A percentile compares a stretch with the other conserved stretches of the same genome.
Evolutionary conservation across 2,329 filamentous ascomycete species (phyloP).

Genomic region (Neopestalotiopsis rosae): DNA sequence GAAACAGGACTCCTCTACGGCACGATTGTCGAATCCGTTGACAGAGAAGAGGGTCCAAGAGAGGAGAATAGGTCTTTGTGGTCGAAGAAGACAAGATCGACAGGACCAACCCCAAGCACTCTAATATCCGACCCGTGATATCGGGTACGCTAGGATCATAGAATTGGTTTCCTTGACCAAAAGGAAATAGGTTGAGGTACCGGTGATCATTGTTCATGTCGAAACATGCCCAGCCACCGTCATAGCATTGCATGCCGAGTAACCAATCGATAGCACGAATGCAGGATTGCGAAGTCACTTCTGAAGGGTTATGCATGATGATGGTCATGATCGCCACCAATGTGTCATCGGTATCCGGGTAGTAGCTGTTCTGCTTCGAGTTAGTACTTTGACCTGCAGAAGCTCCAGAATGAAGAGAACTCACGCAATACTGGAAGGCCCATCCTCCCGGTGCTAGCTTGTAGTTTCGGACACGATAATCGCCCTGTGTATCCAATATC

Average conservation of each 20-base stretch:
- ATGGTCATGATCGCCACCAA: constrained; percentile 35
- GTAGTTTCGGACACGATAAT: constrained; percentile 35
- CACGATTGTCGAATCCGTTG: constrained; percentile 6
- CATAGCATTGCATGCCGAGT: constrained; percentile 41
- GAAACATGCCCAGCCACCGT: constrained; percentile 43
- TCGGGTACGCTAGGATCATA: constrained; percentile 40
- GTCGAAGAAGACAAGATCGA: not conserved
- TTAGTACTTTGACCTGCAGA: not conserved
- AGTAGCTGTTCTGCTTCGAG: constrained; percentile 31
- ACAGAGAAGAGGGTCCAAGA: not conserved
- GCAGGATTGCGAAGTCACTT: constrained; percentile 9
- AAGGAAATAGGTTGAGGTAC: constrained; percentile 41
- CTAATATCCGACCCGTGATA: constrained; percentile 36
- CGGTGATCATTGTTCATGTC: constrained; percentile 38
- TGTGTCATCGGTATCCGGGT: constrained; percentile 41
- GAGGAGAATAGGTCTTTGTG: not conserved
- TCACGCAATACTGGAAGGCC: constrained; percentile 33
- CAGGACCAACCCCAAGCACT: constrained; percentile 22
- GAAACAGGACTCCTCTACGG: constrained; percentile 29
- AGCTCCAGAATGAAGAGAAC: not conserved
- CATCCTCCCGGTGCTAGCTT: constrained; percentile 32
- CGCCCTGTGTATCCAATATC: constrained; percentile 30
- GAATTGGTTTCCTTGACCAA: constrained; percentile 40
- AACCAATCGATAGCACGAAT: constrained; percentile 31
- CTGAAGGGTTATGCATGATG: constrained; percentile 28